phyloP scores from a whole-genome alignment of 1,284 basidiomycete genomes.

The Pascua guehoae region DNA sequence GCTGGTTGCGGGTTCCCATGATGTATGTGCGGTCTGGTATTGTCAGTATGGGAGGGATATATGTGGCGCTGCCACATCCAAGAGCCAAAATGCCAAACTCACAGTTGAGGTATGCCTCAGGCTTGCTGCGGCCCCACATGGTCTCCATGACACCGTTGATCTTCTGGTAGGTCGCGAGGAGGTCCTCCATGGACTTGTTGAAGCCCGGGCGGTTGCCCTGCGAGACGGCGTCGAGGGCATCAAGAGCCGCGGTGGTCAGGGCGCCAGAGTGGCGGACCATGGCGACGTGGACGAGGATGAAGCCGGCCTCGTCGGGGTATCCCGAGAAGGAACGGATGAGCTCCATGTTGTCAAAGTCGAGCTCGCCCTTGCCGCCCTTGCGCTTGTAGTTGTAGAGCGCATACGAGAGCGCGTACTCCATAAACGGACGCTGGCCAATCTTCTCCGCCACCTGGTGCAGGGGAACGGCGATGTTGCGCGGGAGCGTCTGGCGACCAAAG shows the following conservation, averaged over 20 bases:
- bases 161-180: conserved; percentile 13
- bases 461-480: conserved; percentile 19
- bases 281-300: conserved; percentile 21
- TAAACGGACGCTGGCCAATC: conserved; percentile 21
- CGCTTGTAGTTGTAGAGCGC: conserved; percentile 23
- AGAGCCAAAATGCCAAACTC: neutral
- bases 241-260: conserved; percentile 9
- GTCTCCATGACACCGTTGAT: conserved; percentile 21
- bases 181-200: conserved; percentile 12
- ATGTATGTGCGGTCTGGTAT: conserved; percentile 5
- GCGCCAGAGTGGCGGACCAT: conserved; percentile 20
- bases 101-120: conserved; percentile 17
- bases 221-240: conserved; percentile 14
- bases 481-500: conserved; percentile 18
- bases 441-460: conserved; percentile 14
- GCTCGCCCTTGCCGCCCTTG: conserved; percentile 8
- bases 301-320: conserved; percentile 19
- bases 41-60: neutral
- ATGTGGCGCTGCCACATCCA: conserved; percentile 1
- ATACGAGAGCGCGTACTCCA: conserved; percentile 23
- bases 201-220: conserved; percentile 14
- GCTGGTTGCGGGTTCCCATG: conserved; percentile 18
- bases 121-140: conserved; percentile 23
- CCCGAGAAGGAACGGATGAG: conserved; percentile 22
- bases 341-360: conserved; percentile 21